These are phyloP conservation scores for Pyrenochaeta sp. DNA, from an alignment of 2,329 filamentous ascomycete genomes.

Conservation along the genomic window DNA sequence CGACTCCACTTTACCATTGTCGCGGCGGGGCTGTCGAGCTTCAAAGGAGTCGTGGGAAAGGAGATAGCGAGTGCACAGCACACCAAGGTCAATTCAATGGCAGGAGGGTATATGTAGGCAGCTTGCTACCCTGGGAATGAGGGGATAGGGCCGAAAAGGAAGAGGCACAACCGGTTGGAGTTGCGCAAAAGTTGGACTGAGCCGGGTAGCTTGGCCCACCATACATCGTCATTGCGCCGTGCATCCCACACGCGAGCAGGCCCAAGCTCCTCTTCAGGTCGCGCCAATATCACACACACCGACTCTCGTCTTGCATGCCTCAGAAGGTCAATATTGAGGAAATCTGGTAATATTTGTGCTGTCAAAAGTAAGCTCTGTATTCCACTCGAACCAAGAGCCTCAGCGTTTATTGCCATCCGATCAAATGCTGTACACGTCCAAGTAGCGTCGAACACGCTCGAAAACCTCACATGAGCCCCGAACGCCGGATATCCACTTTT, in stretches of 20 bases:
- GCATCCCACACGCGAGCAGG: constrained; percentile 12
- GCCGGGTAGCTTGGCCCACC: constrained; percentile 10
- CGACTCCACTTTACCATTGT: constrained; percentile 52
- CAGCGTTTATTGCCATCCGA: not conserved
- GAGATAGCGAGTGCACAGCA: not conserved
- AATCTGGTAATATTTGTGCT: not conserved
- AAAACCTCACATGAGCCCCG: constrained; percentile 25
- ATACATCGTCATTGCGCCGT: constrained; percentile 24
- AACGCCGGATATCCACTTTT: constrained; percentile 43
- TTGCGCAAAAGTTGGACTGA: constrained; percentile 22
- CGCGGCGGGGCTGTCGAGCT: constrained; percentile 3
- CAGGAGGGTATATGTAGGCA: not conserved
- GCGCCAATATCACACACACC: not conserved
- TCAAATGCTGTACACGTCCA: constrained; percentile 27
- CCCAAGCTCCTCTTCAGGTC: constrained; percentile 16
- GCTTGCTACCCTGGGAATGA: not conserved
- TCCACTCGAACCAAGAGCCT: not conserved
- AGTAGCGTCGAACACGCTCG: constrained; percentile 26
- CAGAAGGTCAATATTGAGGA: not conserved
- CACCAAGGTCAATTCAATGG: not conserved
- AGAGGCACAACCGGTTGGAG: not conserved
- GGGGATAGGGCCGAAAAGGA: not conserved
- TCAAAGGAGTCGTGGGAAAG: not conserved
- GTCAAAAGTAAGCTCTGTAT: not conserved
- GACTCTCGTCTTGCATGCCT: not conserved